Base-by-base conservation (phyloP, 2,329 filamentous ascomycete species). In the Botrytis tulipae region DNA sequence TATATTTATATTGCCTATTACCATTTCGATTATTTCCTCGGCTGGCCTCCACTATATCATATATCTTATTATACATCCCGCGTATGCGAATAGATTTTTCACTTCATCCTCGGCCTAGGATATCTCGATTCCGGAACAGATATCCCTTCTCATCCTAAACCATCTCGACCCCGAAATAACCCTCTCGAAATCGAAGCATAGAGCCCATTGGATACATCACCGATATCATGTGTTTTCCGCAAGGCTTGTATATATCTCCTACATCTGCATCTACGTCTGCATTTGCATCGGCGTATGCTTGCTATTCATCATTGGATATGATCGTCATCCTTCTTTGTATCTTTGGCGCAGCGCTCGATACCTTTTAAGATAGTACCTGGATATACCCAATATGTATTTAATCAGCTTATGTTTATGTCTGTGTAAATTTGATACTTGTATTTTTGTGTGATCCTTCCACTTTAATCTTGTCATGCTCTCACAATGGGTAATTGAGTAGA, bases 351-450 rank as follows among this genome's bases (percentile, higher is more conserved):
- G 84, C 40, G 93, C 90, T 78, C 95, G 91, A 84, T 98, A 98
- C 81, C 93, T 89, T 85, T 97, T 97, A 79, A 98, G 86, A 84
- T 96, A 97, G 83, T 97, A 97, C 81, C 93, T 97, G 82, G 75
- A 78, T 76, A 79, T 77, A 78, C 74, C 75, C 74, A 66, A 35
- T 69, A 40, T 18, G 51, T 65, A 72, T 60, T 70, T 62, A 54
- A 67, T 69, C 48, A 72, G 70, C 60, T 37, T 44, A 12, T 57
- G 12, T 71, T 9, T 37, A n/a, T 71, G 25, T 22, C 2, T 51
- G 7, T 65, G 8, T 63, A 4, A 14, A 57, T 29, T 29, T 57
- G 35, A 35, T 51, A 20, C 44, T 48, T 54, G 32, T n/a, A 1
- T 29, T 32, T 10, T 16, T 42, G 42, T 46, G 40, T 72, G 16